These are phyloP conservation scores for Biscogniauxia sp. DNA, from an alignment of 2,329 filamentous ascomycete genomes.

Conservation along the genomic window DNA sequence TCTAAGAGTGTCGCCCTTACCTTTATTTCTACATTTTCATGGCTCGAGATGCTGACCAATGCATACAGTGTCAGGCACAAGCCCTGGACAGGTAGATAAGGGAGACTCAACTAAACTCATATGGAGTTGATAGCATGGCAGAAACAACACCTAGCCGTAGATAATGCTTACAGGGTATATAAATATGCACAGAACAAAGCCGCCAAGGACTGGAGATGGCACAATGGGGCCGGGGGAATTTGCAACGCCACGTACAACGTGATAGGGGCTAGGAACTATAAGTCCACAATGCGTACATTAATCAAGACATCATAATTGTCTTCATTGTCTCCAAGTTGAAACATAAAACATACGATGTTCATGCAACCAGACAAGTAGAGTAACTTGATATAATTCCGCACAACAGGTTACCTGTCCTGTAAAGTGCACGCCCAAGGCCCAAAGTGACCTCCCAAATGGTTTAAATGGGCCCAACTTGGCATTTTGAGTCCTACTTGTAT, in stretches of 20 bases:
- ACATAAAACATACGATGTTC: background rate
- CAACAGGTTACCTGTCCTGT: background rate
- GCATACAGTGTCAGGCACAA: slow-evolving; percentile 30
- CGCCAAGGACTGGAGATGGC: no score
- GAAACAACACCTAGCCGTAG: background rate
- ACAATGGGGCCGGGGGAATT: no score
- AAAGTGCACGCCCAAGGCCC: no score
- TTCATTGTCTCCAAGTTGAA: background rate
- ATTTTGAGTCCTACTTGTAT: background rate
- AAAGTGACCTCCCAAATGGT: background rate
- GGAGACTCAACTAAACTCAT: background rate
- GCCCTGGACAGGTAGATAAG: slow-evolving; percentile 28
- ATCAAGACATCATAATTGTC: background rate
- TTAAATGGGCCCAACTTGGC: background rate
- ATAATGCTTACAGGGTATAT: background rate
- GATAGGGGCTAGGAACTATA: background rate
- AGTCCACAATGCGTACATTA: background rate
- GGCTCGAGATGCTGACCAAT: slow-evolving; percentile 12
- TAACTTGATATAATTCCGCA: background rate
- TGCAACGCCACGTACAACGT: background rate
- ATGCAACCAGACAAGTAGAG: background rate
- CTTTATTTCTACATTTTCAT: background rate
- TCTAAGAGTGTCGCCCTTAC: slow-evolving; percentile 12
- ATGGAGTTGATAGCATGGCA: slow-evolving; percentile 1
- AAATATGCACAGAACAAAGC: no score